A percentile compares a stretch with the other conserved stretches of the same genome.
Conservation (phyloP, 345 rosid species). For the Cardamine chenopodiifolia region DNA sequence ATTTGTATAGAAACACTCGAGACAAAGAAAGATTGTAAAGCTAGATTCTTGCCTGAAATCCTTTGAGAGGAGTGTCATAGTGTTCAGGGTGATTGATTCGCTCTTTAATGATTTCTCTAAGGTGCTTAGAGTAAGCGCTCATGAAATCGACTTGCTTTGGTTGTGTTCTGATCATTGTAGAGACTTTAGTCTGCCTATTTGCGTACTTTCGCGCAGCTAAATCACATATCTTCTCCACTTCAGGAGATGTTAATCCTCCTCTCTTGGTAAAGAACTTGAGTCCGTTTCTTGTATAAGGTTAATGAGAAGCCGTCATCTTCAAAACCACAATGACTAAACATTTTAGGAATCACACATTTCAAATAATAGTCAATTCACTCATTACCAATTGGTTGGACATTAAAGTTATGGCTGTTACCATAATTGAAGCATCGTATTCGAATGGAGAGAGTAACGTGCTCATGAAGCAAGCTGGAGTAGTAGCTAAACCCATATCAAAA, state of each 20-base stretch:
- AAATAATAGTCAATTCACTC: background rate
- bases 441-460: conserved; percentile 76
- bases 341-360: background rate
- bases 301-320: conserved; percentile 96
- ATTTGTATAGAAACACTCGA: background rate
- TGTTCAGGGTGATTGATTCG: conserved; percentile 80
- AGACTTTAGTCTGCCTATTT: conserved; percentile 65
- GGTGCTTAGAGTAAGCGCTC: conserved; percentile 72
- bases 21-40: background rate
- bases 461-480: conserved; percentile 97
- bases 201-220: conserved; percentile 75
- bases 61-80: conserved; percentile 78
- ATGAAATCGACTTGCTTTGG: conserved; percentile 71
- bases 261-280: conserved; percentile 83
- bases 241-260: conserved; percentile 83
- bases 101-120: conserved; percentile 67
- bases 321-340: conserved; percentile 15
- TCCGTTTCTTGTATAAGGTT: conserved; percentile 90
- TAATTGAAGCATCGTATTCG: conserved; percentile 79
- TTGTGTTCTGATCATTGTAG: conserved; percentile 50
- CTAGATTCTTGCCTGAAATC: conserved; percentile 63
- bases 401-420: conserved; percentile 48
- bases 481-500: conserved; percentile 89
- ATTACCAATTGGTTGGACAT: background rate
- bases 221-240: conserved; percentile 84